Base-by-base conservation (phyloP, 2,329 filamentous ascomycete genomes). In the Daldinia eschscholtzii region DNA sequence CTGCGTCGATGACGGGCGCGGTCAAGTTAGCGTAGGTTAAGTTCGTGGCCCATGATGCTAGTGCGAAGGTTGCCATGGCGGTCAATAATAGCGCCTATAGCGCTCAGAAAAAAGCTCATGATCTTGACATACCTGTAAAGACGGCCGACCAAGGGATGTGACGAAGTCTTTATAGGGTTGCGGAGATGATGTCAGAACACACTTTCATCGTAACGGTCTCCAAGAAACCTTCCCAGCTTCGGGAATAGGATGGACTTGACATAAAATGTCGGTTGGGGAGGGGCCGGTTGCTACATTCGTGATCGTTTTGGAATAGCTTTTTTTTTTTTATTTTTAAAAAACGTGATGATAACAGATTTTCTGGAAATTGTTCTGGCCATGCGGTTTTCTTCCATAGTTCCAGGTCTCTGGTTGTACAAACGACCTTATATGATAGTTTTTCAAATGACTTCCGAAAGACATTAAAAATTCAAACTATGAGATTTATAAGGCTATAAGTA, bases 31-130 rank as follows among this genome's bases (percentile, higher is more conserved):
- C 66, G 65, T 80, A 83, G 18, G 78, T 77, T 3, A 87, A 79
- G 61, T 76, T 76, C 6, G 76, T 75, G n/a, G 80, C 79, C 85
- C 85, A 87, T 2, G 76, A 74, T n/a, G 85, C 84, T 28, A 86
- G 76, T 48, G 79, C 72, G n/a, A 80, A 70, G 37, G 84, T 86
- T 23, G 84, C 82, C 84, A 85, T 85, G 23, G 20, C 20, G 1
- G 20, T 2, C 20, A 23, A 23, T 2, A 23, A 23, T 23, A 1
- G 2, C 20, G 20, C 2, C 20, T 23, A 23, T 23, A 23, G 20
- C 20, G 20, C 20, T 23, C 20, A 23, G 20, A 23, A 23, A 23
- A 23, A 23, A 23, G 1, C 20, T 23, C 20, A 23, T 2, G 20
- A 2, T 23, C 20, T 23, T 23, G 20, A 35, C 33, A 7, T 35